Evolutionary conservation across 1,139 yeast genomes (phyloP).

Genomic region (Hansenula lynferdii): DNA sequence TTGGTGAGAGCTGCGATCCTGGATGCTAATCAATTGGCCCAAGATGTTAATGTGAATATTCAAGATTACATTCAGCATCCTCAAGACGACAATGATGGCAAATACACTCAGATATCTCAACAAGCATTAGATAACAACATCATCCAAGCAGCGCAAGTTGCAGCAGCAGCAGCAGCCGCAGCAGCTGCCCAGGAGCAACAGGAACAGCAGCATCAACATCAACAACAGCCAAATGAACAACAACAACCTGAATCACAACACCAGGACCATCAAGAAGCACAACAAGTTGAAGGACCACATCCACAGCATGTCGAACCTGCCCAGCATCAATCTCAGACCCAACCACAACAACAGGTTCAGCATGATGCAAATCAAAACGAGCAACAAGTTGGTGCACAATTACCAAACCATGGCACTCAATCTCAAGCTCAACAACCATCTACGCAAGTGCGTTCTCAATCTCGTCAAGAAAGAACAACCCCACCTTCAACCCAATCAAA

Average conservation of each 20-base stretch:
- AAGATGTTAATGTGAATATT: constrained; percentile 44
- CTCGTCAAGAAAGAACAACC: neutral
- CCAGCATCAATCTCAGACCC: constrained; percentile 1
- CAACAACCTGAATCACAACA: constrained; percentile 4
- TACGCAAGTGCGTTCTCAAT: too few relatives aligned
- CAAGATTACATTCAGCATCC: constrained; percentile 33
- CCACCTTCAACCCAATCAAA: neutral
- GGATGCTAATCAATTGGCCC: constrained; percentile 60
- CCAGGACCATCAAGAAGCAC: constrained; percentile 3
- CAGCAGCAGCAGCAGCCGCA: constrained; percentile 13
- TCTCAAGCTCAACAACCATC: neutral
- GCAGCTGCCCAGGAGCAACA: too few relatives aligned
- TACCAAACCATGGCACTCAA: constrained; percentile 2
- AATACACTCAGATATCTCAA: constrained; percentile 2
- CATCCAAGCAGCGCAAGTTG: constrained; percentile 18
- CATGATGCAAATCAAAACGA: neutral
- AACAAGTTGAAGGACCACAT: constrained; percentile 1
- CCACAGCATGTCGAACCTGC: constrained; percentile 3
- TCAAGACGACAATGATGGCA: constrained; percentile 12
- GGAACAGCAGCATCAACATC: constrained; percentile 25
- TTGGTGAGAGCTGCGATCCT: constrained; percentile 64
- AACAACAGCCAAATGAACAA: constrained; percentile 3
- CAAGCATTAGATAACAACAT: constrained; percentile 11
- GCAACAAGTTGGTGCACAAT: constrained; percentile 5
- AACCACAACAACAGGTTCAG: constrained; percentile 5